Base-by-base conservation (phyloP, 1,284 basidiomycete genomes). In the Tylopilus sp. region DNA sequence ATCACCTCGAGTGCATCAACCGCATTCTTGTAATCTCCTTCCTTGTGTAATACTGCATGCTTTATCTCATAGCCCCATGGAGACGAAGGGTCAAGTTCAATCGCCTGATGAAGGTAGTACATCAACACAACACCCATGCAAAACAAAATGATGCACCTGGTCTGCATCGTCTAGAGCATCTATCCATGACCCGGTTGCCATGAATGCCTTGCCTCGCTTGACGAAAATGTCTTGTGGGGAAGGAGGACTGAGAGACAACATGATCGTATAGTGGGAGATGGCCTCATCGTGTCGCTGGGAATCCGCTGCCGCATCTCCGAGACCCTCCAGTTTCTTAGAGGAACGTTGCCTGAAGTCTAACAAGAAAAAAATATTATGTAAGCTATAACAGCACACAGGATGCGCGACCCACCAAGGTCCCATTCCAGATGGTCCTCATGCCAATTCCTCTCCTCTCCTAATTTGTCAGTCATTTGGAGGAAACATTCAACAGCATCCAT, bases 11-110 rank as follows among this genome's bases (percentile, higher is more conserved):
- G 32, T 13, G 43, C 44, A 3, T 0, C n/a, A 20, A 51, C 40
- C 24, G 50, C 50, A 14, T 20, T 3, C 14, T 37, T 36, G 40
- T 48, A 51, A 4, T 39, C 9, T 26, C 44, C 29, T 8, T 13
- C 29, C 19, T 51, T 39, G 44, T 51, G 50, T 17, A 51, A 14
- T 8, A 44, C 50, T 5, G 50, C 50, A 11, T 51, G 50, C 50
- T 22, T 51, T 29, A 43, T 32, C 24, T 51, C 50, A 29, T 48
- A 51, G 13, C 50, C 50, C 50, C 50, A 51, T 11, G 50, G 50
- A n/a, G 44, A 51, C 20, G 29, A 48, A n/a, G 43, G n/a, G 28
- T 51, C 44, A 14, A 39, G 35, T 4, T 39, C 39, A 19, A 51
- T 40, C 7, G 22, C 50, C 50, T 51, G 19, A 31, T 19, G 25